A percentile compares a stretch with the other conserved stretches of the same genome.
Conservation (phyloP, 192 early-diverging fungal species). For the Linnemannia exigua region DNA sequence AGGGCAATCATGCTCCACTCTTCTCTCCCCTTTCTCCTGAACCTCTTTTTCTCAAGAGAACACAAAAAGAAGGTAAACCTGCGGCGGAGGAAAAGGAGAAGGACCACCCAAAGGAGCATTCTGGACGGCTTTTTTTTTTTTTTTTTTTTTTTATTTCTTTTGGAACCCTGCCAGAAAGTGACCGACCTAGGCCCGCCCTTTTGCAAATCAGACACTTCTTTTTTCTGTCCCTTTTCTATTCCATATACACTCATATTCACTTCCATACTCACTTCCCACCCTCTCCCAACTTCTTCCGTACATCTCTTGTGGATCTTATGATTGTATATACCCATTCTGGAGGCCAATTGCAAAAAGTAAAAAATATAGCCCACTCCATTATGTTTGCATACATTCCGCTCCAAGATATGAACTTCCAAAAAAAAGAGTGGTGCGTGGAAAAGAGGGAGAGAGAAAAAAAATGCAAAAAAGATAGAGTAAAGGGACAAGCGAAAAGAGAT, state of each 20-base stretch:
- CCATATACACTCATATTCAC: background rate
- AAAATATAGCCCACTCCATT: background rate
- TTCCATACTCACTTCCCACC: background rate
- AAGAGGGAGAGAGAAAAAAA: background rate
- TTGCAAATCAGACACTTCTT: no score
- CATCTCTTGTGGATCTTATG: background rate
- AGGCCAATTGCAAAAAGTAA: background rate
- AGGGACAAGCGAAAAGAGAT: background rate
- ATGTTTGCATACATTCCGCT: conserved; percentile 9
- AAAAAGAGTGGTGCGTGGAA: background rate
- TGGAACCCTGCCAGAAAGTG: background rate
- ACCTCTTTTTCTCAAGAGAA: background rate
- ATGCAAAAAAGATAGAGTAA: background rate
- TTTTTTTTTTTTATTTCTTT: background rate
- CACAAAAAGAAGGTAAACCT: background rate
- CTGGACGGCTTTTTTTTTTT: background rate
- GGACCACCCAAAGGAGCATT: background rate
- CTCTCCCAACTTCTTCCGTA: background rate
- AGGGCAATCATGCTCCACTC: background rate
- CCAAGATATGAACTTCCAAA: background rate
- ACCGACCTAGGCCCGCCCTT: background rate
- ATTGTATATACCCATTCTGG: background rate
- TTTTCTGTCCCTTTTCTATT: background rate
- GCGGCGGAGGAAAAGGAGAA: background rate
- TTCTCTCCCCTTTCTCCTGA: background rate